Conservation (phyloP, 306 rosid genomes). For the Macrotyloma uniflorum region DNA sequence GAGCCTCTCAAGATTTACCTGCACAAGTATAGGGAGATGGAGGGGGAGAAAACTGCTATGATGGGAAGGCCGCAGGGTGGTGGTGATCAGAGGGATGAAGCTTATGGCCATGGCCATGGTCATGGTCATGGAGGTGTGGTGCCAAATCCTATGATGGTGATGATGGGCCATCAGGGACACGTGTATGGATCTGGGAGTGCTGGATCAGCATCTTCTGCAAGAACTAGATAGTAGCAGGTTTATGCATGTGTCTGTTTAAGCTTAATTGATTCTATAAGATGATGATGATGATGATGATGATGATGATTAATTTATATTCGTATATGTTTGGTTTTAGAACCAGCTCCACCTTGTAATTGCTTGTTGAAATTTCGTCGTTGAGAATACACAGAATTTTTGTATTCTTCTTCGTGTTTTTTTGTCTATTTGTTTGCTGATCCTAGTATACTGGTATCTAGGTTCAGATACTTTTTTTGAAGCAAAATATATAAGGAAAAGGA, state of each 20-base stretch:
- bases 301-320: background rate
- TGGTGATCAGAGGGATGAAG: constrained; percentile 18
- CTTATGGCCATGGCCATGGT: constrained; percentile 2
- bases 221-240: constrained; percentile 33
- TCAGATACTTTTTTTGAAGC: background rate
- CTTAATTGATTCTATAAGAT: background rate
- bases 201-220: constrained; percentile 51
- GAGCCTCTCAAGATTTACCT: constrained; percentile 65
- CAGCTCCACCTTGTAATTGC: constrained; percentile 1
- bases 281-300: background rate
- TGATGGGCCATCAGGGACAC: constrained; percentile 53
- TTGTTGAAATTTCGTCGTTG: constrained; percentile 22
- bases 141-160: constrained; percentile 42
- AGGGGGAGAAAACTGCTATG: constrained; percentile 49
- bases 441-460: background rate
- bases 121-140: constrained; percentile 20
- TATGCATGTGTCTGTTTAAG: background rate
- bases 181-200: constrained; percentile 59
- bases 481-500: background rate
- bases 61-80: constrained; percentile 1
- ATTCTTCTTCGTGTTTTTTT: background rate
- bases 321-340: constrained; percentile 9
- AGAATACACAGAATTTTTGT: background rate
- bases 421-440: background rate
- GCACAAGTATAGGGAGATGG: constrained; percentile 59